Evolutionary conservation across 768 basidiomycete species (phyloP).

Genomic region (Leccinum truebloodii): DNA sequence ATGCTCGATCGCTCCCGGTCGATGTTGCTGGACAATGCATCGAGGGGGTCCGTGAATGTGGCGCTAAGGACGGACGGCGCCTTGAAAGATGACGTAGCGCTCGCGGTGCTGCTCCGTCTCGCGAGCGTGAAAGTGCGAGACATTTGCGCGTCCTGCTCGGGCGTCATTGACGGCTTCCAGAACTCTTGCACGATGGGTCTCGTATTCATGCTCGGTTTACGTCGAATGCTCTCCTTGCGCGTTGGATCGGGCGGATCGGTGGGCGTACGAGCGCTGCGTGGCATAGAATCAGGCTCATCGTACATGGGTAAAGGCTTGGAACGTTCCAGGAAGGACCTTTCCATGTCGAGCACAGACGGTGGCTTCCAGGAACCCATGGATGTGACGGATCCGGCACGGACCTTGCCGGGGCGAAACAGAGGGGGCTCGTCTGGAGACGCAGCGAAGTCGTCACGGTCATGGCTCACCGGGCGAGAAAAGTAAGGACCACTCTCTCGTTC

Average conservation of each 20-base stretch:
- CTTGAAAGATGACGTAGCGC: conserved; percentile 50
- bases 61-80: conserved; percentile 42
- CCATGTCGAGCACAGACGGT: conserved; percentile 27
- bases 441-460: conserved; percentile 24
- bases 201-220: conserved; percentile 37
- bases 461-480: conserved; percentile 17
- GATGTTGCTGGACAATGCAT: conserved; percentile 17
- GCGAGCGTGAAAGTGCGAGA: conserved; percentile 45
- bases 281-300: conserved; percentile 33
- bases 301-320: conserved; percentile 21
- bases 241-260: conserved; percentile 23
- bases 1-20: conserved; percentile 32
- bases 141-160: conserved; percentile 44
- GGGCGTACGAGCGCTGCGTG: conserved; percentile 20
- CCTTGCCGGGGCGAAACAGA: conserved; percentile 20
- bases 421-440: conserved; percentile 23
- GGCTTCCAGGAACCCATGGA: conserved; percentile 30
- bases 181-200: conserved; percentile 43
- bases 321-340: conserved; percentile 22
- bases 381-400: conserved; percentile 29
- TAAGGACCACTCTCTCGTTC: conserved; percentile 25
- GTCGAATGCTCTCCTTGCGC: conserved; percentile 31
- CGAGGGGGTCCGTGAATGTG: conserved; percentile 33
- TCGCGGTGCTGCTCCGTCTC: conserved; percentile 49
- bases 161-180: conserved; percentile 50